Conservation (phyloP, 108 stramenopile genomes). For the Thalassiosira profunda region DNA sequence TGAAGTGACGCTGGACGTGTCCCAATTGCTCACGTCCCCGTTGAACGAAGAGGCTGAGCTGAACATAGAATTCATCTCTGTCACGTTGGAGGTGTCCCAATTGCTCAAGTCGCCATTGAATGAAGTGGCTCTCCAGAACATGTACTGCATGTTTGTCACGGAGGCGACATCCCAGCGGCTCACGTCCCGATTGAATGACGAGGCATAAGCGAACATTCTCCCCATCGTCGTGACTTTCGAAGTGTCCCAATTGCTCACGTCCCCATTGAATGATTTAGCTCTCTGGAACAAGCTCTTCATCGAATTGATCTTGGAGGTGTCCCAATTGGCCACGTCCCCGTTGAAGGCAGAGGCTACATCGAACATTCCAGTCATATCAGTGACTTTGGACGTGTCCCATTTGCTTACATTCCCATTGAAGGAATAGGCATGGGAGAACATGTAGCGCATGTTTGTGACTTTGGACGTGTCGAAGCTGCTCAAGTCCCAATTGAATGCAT, state of each 20-base stretch:
- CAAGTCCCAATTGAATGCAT: too few relatives aligned
- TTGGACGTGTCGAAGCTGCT: slow-evolving; percentile 43
- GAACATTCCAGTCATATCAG: slow-evolving; percentile 1
- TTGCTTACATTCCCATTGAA: slow-evolving; percentile 20
- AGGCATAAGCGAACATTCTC: slow-evolving; percentile 36
- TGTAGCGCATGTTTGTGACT: slow-evolving; percentile 20
- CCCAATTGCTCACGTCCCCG: too few relatives aligned
- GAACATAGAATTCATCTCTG: too few relatives aligned
- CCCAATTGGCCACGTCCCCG: background rate
- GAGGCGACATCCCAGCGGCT: slow-evolving; percentile 4
- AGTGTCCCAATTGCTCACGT: slow-evolving; percentile 36
- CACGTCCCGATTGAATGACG: slow-evolving; percentile 32
- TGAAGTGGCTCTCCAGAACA: too few relatives aligned
- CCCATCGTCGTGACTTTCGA: slow-evolving; percentile 24
- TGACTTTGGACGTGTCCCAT: slow-evolving; percentile 45
- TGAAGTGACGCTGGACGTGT: too few relatives aligned
- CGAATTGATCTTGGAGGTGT: background rate
- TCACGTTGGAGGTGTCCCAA: too few relatives aligned
- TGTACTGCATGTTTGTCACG: slow-evolving; percentile 9
- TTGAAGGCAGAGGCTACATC: background rate
- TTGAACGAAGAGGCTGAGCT: too few relatives aligned
- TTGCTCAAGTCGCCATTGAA: too few relatives aligned
- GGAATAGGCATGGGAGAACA: slow-evolving; percentile 17
- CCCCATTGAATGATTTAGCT: slow-evolving; percentile 32
- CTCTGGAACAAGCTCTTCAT: background rate